Evolutionary conservation across 441 rosid genomes (phyloP), one percentile per base, ranked within the genome.

Genomic region (Euphorbia schlechtendalii): DNA sequence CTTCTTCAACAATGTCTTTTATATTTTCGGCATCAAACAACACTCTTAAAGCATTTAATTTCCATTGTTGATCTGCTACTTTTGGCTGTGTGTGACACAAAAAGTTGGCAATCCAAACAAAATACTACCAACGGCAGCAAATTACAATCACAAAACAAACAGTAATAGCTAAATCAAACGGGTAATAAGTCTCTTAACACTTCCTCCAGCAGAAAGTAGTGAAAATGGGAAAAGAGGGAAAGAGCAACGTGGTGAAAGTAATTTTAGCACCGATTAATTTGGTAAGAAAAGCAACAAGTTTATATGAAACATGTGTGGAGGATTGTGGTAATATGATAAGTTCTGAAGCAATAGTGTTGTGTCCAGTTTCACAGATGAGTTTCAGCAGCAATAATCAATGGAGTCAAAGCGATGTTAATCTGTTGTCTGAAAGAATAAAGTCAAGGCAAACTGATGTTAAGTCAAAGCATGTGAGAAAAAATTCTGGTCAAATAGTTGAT

Each of bases 221-320:
- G n/a, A n/a, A n/a, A n/a, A 45, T 45, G 25, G 58, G 34, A 21
- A 41, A 55, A 13, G 68, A 61, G 69, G 61, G 56, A 69, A 60
- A 71, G 49, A 56, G 55, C 13, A 74, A 64, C 55, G 21, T 71
- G 24, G 41, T 52, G 63, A 30, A 65, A 52, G 55, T 40, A 24
- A 56, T 76, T 25, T 40, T 7, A 24, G 75, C 74, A 24, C 73
- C 75, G 6, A 24, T 71, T n/a, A 57, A 65, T 53, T 20, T 69
- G 32, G 46, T 76, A 22, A 61, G 45, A 61, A 76, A 71, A 68
- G 69, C 67, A 5, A 59, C 24, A 21, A 40, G 21, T 57, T 30
- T 45, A 13, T 57, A 30, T 15, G 25, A n/a, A 18, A 40, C 34
- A n/a, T 68, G 71, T 67, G 70, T 74, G 62, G 69, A 68, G 55